Conservation (phyloP, 148 eudicot species). For the Spergularia marina region DNA sequence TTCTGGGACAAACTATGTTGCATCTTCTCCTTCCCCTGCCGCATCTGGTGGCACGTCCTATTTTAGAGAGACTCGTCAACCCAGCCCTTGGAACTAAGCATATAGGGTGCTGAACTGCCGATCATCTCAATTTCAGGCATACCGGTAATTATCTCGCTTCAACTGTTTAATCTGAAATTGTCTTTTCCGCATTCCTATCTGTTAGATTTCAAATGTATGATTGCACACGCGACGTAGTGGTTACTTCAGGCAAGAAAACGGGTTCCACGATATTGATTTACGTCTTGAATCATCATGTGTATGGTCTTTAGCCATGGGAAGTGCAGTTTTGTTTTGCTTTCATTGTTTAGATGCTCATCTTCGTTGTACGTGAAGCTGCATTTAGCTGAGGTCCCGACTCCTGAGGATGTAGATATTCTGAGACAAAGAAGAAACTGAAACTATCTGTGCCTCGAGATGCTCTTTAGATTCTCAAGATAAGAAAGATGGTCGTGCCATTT, state of each 20-base stretch:
- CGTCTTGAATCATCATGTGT: background rate
- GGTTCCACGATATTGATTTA: background rate
- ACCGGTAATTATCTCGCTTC: background rate
- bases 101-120: too few species aligned
- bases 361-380: constrained; percentile 12
- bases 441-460: background rate
- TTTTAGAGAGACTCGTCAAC: constrained; percentile 67
- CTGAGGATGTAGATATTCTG: constrained; percentile 11
- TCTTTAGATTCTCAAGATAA: background rate
- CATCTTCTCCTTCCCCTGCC: constrained; percentile 96
- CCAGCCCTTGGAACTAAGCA: constrained; percentile 73
- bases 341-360: constrained; percentile 2
- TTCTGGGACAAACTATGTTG: constrained; percentile 70
- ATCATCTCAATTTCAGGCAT: background rate
- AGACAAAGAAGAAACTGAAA: background rate
- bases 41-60: constrained; percentile 93
- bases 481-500: too few species aligned
- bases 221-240: background rate
- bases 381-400: background rate
- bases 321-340: constrained; percentile 6
- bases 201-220: background rate
- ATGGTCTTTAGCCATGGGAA: background rate
- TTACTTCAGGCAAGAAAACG: background rate
- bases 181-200: background rate
- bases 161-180: background rate